These are phyloP conservation scores for Trapa incisa DNA, from an alignment of 345 rosid species.

Conservation along the genomic window DNA sequence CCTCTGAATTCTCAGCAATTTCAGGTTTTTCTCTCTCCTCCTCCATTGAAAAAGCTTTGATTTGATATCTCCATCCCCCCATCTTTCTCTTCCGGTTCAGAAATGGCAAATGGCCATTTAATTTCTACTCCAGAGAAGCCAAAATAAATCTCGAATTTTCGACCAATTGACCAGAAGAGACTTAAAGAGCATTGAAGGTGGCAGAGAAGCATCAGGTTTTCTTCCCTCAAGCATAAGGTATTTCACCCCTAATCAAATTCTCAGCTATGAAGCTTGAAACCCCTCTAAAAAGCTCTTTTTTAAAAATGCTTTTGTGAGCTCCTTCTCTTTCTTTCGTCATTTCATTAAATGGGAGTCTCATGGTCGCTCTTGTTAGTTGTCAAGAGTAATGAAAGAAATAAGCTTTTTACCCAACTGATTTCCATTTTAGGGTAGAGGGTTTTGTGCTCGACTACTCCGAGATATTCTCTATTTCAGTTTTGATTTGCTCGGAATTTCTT, in stretches of 20 bases:
- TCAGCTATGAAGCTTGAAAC: not conserved
- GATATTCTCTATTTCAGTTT: not conserved
- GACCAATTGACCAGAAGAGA: not conserved
- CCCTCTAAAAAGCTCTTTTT: too few relatives aligned
- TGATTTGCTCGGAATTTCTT: not conserved
- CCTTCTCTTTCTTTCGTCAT: not conserved
- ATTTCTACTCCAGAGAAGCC: not conserved
- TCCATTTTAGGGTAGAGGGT: not conserved
- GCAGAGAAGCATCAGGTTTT: not conserved
- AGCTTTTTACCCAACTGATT: not conserved
- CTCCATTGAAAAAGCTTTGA: slow-evolving; percentile 4
- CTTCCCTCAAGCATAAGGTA: not conserved
- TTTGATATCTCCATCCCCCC: not conserved
- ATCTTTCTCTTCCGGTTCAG: not conserved
- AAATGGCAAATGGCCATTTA: not conserved
- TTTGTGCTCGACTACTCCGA: not conserved
- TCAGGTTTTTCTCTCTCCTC: not conserved
- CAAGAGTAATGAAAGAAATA: not conserved
- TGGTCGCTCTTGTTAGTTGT: not conserved
- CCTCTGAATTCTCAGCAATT: not conserved
- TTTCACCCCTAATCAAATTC: not conserved
- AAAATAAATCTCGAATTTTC: not conserved
- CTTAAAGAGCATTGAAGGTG: not conserved
- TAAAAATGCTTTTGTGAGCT: too few relatives aligned
- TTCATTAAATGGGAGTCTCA: not conserved